These are phyloP conservation scores for Sechiopsis laciniata DNA, from an alignment of 306 rosid species.

Conservation along the genomic window DNA sequence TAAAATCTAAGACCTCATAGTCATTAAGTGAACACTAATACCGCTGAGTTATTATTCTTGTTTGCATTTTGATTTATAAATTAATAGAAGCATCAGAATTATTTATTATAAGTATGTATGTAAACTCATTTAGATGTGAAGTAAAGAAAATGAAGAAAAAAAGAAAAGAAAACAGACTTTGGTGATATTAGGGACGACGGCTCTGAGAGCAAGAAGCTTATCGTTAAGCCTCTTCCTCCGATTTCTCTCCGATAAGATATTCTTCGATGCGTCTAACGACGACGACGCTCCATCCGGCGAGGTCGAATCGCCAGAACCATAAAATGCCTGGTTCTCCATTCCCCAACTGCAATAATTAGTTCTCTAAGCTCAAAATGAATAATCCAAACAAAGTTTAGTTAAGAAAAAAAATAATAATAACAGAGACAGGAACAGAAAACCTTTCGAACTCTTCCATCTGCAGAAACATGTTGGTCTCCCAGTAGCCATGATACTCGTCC, in stretches of 20 bases:
- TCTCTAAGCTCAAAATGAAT: too few species aligned
- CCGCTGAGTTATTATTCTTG: too few species aligned
- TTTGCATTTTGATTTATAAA: too few species aligned
- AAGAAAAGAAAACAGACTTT: conserved; percentile 37
- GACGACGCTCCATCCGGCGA: conserved; percentile 74
- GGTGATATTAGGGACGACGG: conserved; percentile 94
- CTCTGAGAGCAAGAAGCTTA: conserved; percentile 80
- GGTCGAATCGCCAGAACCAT: conserved; percentile 75
- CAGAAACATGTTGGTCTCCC: conserved; percentile 81
- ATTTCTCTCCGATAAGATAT: conserved; percentile 78
- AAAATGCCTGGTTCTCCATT: conserved; percentile 61
- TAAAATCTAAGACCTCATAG: too few species aligned
- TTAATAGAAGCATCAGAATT: too few species aligned
- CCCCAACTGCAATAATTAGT: conserved; percentile 52
- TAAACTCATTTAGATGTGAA: too few species aligned
- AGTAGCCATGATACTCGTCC: conserved; percentile 58
- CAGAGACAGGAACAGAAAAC: background rate
- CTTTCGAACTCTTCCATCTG: conserved; percentile 56
- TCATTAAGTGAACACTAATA: too few species aligned
- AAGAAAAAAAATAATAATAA: too few species aligned
- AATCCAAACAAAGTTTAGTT: background rate
- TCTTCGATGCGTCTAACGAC: conserved; percentile 74
- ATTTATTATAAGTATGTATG: too few species aligned
- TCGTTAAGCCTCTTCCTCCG: conserved; percentile 92
- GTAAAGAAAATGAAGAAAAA: too few species aligned